Percentiles rank a stretch among this genome's conserved stretches.
phyloP scores from a whole-genome alignment of 208 protist genomes.

The Leishmania guyanensis region DNA sequence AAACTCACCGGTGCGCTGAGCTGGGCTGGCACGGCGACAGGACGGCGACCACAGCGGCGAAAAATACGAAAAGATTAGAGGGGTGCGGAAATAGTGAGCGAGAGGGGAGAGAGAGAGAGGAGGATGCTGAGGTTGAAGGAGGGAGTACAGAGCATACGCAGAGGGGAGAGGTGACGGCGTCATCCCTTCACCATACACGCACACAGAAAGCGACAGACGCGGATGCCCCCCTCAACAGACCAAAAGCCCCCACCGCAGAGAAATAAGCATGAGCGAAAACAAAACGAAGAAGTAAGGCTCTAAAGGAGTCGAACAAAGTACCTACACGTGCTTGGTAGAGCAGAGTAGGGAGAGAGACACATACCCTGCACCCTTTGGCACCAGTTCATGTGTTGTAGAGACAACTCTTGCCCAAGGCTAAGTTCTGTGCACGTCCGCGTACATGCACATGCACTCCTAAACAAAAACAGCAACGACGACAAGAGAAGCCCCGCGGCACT shows the following conservation, averaged over 20 bases:
- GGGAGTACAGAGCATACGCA: not conserved
- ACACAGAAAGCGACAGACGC: not conserved
- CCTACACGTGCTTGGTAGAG: not conserved
- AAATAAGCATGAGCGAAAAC: no score
- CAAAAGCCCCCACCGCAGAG: not conserved
- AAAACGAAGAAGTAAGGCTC: no score
- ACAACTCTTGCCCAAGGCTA: no score
- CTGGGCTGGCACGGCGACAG: not conserved
- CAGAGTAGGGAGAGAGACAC: not conserved
- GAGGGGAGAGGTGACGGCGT: not conserved
- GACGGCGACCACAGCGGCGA: not conserved
- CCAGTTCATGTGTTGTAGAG: not conserved
- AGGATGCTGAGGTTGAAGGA: not conserved
- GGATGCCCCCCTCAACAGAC: not conserved
- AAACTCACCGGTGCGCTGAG: not conserved
- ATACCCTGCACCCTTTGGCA: not conserved
- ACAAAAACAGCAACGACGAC: not conserved
- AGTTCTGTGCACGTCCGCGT: no score
- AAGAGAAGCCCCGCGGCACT: not conserved
- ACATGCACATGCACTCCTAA: not conserved
- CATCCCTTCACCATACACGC: not conserved
- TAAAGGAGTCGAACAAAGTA: not conserved
- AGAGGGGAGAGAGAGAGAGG: not conserved
- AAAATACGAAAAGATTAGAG: not conserved
- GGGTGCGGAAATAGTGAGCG: not conserved